These are phyloP conservation scores for Myxozyma geophila DNA, from an alignment of 805 yeast species.

Conservation along the genomic window DNA sequence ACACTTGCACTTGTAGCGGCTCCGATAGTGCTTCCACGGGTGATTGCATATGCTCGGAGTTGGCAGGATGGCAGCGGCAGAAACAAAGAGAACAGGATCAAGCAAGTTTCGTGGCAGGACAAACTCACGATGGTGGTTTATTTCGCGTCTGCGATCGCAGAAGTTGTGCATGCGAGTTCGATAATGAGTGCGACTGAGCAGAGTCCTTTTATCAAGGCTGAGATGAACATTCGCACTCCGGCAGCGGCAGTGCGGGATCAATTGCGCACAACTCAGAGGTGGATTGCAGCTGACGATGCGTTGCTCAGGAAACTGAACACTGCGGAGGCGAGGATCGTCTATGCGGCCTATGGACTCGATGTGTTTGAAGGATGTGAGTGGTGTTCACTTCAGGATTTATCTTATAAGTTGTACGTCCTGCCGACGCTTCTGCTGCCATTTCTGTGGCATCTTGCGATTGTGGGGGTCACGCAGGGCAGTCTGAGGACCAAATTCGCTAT, in stretches of 20 bases:
- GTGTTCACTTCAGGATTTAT: background rate
- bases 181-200: too few relatives aligned
- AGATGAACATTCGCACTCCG: background rate
- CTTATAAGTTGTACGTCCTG: conserved; percentile 7
- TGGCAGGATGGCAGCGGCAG: background rate
- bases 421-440: conserved; percentile 16
- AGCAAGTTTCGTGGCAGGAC: background rate
- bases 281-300: background rate
- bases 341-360: conserved; percentile 4
- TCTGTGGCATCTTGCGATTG: conserved; percentile 7
- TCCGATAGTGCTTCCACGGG: conserved; percentile 3
- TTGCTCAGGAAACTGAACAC: background rate
- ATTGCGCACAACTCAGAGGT: background rate
- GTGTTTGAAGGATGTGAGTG: background rate
- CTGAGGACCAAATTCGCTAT: background rate
- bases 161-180: too few relatives aligned
- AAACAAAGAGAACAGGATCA: background rate
- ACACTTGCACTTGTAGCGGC: background rate
- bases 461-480: background rate
- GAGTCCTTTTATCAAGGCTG: too few relatives aligned
- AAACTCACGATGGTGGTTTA: too few relatives aligned
- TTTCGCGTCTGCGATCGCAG: too few relatives aligned
- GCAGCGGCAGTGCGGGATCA: background rate
- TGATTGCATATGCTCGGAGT: background rate
- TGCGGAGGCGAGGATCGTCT: conserved; percentile 3